A percentile compares a stretch with the other conserved stretches of the same genome.
phyloP scores from a whole-genome alignment of 257 asterid species.

The Solanum ahanhuiri region DNA sequence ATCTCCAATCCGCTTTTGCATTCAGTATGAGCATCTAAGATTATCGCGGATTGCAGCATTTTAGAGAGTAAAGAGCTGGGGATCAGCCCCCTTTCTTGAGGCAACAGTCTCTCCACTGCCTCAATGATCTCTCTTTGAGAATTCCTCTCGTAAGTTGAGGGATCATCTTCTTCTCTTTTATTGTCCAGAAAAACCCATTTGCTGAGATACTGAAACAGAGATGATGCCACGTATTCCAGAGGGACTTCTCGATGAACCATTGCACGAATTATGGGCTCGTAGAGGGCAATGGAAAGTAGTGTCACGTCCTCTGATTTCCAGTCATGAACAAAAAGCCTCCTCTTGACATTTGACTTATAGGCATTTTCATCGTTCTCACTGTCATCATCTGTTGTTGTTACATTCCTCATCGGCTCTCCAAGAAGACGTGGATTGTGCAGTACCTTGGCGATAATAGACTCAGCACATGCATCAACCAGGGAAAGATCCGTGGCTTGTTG shows the following conservation, averaged over 20 bases:
- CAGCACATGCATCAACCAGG: constrained; percentile 38
- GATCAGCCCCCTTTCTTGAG: constrained; percentile 19
- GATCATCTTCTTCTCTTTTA: constrained; percentile 14
- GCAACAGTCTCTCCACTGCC: constrained; percentile 39
- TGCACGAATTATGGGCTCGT: constrained; percentile 32
- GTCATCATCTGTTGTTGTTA: constrained; percentile 12
- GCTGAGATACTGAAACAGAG: constrained; percentile 33
- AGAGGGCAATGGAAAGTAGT: constrained; percentile 26
- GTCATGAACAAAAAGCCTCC: constrained; percentile 43
- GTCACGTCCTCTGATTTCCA: constrained; percentile 54
- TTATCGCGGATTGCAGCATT: constrained; percentile 42
- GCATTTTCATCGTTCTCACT: constrained; percentile 14
- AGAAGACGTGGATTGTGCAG: constrained; percentile 43
- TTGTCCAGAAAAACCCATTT: constrained; percentile 40
- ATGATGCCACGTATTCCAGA: constrained; percentile 35
- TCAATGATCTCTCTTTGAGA: constrained; percentile 46
- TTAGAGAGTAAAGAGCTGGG: constrained; percentile 42
- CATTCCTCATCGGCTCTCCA: constrained; percentile 41
- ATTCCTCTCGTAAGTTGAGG: constrained; percentile 8
- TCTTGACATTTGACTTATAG: constrained; percentile 34
- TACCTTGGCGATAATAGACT: constrained; percentile 35
- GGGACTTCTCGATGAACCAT: constrained; percentile 41
- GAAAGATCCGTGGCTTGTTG: constrained; percentile 45
- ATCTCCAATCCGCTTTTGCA: constrained; percentile 48
- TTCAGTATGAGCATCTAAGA: constrained; percentile 28